Evolutionary conservation across 2,329 filamentous ascomycete species (phyloP), one percentile per base, ranked within the genome.

Genomic region (Cryphonectria radicalis): DNA sequence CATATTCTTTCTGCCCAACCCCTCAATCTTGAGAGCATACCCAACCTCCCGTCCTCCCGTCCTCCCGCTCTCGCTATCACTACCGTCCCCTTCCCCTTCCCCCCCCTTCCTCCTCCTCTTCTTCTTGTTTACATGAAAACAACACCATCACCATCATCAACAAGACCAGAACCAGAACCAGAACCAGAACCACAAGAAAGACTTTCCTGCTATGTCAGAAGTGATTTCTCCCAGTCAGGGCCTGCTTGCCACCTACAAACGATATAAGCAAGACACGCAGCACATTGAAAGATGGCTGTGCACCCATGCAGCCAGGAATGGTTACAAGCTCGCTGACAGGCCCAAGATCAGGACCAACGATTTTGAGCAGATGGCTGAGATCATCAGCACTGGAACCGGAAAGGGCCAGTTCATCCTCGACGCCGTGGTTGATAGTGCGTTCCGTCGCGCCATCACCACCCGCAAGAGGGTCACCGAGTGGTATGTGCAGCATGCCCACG

Each of bases 371-470:
- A 60, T 60, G 57, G 57, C 57, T 17, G 5, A 60, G 57, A 11
- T 11, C 28, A 60, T 60, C 25, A 17, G 3, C 25, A 17, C 57
- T 35, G 57, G 57, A 2, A 11, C 11, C 57, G 5, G 4, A 10
- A 60, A 14, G 2, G 28, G 57, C 57, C 25, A 11, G 11, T 60
- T 60, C 32, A 17, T 32, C 57, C 6, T 60, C 57, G 25, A 66
- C 22, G 46, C 68, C 1, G 2, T 63, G 6, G 35, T 70, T 14
- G 40, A 70, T 35, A 10, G 19, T 42, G 62, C 62, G 19, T 70
- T 70, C 14, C 68, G 68, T 13, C 68, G 68, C 14, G 68, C 68
- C 32, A 70, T 70, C 3, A 13, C 59, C 43, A 53, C 68, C n/a
- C 63, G 63, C 40, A 66, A 60, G 19, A 22, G 46, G 14, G 43